Conservation (phyloP, 345 rosid species). For the Ricinus communis region DNA sequence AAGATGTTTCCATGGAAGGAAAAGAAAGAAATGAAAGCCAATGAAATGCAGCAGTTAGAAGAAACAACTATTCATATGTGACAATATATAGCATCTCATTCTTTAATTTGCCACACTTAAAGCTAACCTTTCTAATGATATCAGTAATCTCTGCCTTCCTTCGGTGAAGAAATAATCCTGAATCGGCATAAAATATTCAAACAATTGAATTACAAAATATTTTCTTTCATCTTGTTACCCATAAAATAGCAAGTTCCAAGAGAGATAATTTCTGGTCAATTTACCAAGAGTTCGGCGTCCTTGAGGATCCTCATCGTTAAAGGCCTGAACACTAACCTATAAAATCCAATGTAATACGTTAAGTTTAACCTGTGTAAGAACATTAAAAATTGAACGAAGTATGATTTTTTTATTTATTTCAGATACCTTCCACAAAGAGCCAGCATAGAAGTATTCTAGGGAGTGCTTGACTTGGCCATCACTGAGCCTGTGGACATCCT, state of each 20-base stretch:
- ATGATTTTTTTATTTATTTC: not conserved
- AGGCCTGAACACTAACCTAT: constrained; percentile 94
- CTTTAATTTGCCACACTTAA: constrained; percentile 6
- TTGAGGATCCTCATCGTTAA: constrained; percentile 95
- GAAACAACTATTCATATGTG: not conserved
- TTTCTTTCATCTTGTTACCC: constrained; percentile 2
- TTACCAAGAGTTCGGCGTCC: constrained; percentile 92
- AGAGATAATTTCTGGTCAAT: constrained; percentile 1
- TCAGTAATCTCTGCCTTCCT: constrained; percentile 84
- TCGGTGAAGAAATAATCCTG: constrained; percentile 95
- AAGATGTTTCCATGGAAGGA: not conserved
- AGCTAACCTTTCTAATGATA: constrained; percentile 67
- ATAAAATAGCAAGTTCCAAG: constrained; percentile 2
- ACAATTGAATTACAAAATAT: constrained; percentile 15
- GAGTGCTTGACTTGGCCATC: constrained; percentile 99
- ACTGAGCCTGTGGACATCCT: constrained; percentile 81
- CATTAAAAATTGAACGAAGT: not conserved
- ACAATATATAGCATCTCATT: constrained; percentile 2
- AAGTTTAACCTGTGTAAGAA: constrained; percentile 16
- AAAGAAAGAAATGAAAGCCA: not conserved
- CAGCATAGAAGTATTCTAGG: constrained; percentile 85
- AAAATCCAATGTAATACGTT: constrained; percentile 20
- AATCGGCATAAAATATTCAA: constrained; percentile 12
- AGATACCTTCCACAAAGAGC: constrained; percentile 97
- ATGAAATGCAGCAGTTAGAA: not conserved